Percentiles rank a stretch among this genome's conserved stretches.
Conservation (phyloP, 768 basidiomycete species). For the Coprinopsis marcescibilis region DNA sequence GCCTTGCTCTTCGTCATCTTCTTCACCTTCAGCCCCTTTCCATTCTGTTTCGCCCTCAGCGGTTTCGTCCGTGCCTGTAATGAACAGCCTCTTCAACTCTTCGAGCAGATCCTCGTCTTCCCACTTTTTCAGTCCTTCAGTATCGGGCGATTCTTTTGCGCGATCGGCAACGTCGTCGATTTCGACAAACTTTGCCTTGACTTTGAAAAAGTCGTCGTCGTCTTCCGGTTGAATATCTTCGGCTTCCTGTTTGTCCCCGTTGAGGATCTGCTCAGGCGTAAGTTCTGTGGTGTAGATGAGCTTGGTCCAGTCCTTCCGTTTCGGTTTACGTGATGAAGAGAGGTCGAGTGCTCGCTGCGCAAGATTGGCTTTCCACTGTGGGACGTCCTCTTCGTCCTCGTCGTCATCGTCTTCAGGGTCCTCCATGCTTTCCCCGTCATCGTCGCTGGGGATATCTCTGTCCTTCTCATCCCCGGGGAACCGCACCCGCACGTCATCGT, state of each 20-base stretch:
- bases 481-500: constrained; percentile 28
- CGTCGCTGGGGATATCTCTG: constrained; percentile 37
- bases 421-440: constrained; percentile 33
- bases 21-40: constrained; percentile 37
- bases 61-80: constrained; percentile 61
- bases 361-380: constrained; percentile 73
- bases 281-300: constrained; percentile 74
- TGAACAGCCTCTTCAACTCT: constrained; percentile 82
- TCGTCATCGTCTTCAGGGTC: constrained; percentile 47
- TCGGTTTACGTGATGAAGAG: constrained; percentile 30
- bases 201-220: constrained; percentile 73
- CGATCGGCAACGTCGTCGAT: constrained; percentile 57
- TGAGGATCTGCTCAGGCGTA: constrained; percentile 62
- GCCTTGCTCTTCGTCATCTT: constrained; percentile 38
- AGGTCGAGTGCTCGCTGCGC: constrained; percentile 35
- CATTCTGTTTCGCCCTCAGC: background rate
- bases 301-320: constrained; percentile 72
- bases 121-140: constrained; percentile 64
- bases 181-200: constrained; percentile 34
- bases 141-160: constrained; percentile 54
- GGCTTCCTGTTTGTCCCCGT: constrained; percentile 28
- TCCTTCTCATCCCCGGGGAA: constrained; percentile 11
- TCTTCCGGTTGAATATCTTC: constrained; percentile 43
- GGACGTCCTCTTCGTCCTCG: constrained; percentile 37
- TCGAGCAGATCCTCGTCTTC: constrained; percentile 81